Evolutionary conservation across 805 yeast genomes (phyloP).

Genomic region (Priceomyces medius): DNA sequence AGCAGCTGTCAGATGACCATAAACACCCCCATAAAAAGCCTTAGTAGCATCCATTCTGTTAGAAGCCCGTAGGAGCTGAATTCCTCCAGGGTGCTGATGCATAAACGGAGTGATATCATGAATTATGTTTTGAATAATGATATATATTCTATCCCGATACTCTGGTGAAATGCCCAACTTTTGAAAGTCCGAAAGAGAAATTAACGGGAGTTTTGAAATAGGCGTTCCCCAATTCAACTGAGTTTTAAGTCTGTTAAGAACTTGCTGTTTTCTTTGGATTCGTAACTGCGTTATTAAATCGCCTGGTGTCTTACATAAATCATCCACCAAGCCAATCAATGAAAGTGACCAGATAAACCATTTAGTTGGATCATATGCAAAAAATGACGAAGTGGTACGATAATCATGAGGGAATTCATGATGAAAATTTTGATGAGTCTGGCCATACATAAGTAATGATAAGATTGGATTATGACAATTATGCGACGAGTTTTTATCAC

Average conservation of each 20-base stretch:
- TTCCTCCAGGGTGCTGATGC: conserved; percentile 93
- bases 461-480: conserved; percentile 58
- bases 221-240: conserved; percentile 94
- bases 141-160: conserved; percentile 55
- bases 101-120: conserved; percentile 92
- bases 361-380: conserved; percentile 85
- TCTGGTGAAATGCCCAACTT: conserved; percentile 34
- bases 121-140: conserved; percentile 85
- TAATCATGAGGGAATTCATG: conserved; percentile 94
- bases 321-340: conserved; percentile 56
- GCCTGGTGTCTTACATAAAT: conserved; percentile 63
- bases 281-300: conserved; percentile 60
- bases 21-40: conserved; percentile 94
- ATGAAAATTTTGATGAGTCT: conserved; percentile 90
- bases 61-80: conserved; percentile 71
- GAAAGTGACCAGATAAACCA: conserved; percentile 59
- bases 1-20: conserved; percentile 91
- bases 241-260: conserved; percentile 72
- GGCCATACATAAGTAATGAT: conserved; percentile 76
- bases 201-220: conserved; percentile 77
- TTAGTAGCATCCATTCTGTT: conserved; percentile 93
- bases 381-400: conserved; percentile 68
- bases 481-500: conserved; percentile 65
- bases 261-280: conserved; percentile 70
- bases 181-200: conserved; percentile 47